Percentiles rank a stretch among this genome's conserved stretches.
phyloP scores from a whole-genome alignment of 1,139 yeast genomes.

The Saccharomyces pastorianus region DNA sequence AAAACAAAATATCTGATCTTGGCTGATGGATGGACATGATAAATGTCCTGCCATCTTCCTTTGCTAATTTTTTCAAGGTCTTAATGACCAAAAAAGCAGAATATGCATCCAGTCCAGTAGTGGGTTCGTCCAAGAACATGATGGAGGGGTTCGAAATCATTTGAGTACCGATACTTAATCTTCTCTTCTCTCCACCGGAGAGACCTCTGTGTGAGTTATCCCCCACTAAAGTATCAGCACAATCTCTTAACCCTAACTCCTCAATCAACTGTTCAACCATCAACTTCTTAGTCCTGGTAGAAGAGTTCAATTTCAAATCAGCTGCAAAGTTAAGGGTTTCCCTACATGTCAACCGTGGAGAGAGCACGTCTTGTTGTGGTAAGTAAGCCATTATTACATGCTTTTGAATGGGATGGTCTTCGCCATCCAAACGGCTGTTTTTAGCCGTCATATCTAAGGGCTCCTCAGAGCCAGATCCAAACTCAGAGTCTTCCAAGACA shows the following conservation, averaged over 20 bases:
- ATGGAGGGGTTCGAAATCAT: conserved; percentile 68
- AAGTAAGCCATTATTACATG: conserved; percentile 48
- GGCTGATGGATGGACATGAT: conserved; percentile 81
- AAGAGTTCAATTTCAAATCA: conserved; percentile 49
- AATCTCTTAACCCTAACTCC: conserved; percentile 54
- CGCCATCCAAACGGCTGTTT: not conserved
- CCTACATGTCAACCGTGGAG: conserved; percentile 61
- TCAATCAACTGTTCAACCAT: conserved; percentile 53
- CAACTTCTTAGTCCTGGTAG: conserved; percentile 36
- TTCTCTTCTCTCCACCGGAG: conserved; percentile 80
- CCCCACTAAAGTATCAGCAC: conserved; percentile 50
- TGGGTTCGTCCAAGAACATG: conserved; percentile 78
- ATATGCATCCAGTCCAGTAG: conserved; percentile 79
- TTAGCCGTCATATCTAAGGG: no score
- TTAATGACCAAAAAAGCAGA: conserved; percentile 60
- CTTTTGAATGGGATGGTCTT: not conserved
- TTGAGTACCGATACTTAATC: conserved; percentile 74
- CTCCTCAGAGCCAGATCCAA: not conserved
- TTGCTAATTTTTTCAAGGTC: conserved; percentile 49
- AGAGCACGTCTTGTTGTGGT: conserved; percentile 66
- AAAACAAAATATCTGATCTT: conserved; percentile 59
- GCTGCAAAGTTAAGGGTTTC: conserved; percentile 69
- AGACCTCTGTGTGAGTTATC: conserved; percentile 41
- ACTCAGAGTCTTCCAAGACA: conserved; percentile 7
- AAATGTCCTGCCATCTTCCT: conserved; percentile 60